phyloP scores from a whole-genome alignment of 331 rosid genomes.

The Malus hybrid region DNA sequence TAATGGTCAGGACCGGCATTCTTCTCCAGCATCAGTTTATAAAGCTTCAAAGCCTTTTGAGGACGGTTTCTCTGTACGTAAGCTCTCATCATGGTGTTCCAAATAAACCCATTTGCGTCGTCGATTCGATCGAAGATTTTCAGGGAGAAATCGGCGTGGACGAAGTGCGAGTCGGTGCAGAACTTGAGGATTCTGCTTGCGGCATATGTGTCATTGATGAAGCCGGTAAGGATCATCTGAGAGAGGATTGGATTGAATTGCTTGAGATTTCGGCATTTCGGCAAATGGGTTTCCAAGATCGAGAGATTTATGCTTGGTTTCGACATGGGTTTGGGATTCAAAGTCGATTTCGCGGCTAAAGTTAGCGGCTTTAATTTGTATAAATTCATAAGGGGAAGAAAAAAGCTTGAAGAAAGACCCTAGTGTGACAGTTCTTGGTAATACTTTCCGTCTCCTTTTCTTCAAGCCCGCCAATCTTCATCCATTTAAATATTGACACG shows the following conservation, averaged over 20 bases:
- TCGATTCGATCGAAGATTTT: conserved; percentile 36
- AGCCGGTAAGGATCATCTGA: conserved; percentile 51
- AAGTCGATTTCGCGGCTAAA: conserved; percentile 12
- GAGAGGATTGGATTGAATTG: conserved; percentile 39
- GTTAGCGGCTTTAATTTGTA: conserved; percentile 14
- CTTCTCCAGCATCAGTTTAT: conserved; percentile 29
- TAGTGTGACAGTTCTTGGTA: not conserved
- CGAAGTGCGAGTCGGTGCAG: conserved; percentile 24
- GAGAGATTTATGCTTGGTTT: conserved; percentile 35
- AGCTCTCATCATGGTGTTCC: conserved; percentile 59
- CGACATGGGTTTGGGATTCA: conserved; percentile 14
- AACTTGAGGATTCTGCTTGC: conserved; percentile 46
- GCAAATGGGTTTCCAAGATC: conserved; percentile 32
- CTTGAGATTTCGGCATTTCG: conserved; percentile 28
- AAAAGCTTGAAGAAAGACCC: not conserved
- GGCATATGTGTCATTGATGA: conserved; percentile 45
- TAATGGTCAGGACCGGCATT: conserved; percentile 35
- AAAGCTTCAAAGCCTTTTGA: conserved; percentile 24
- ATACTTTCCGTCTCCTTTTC: not conserved
- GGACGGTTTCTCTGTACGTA: conserved; percentile 31
- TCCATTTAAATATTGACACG: not conserved
- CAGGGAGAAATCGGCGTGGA: conserved; percentile 26
- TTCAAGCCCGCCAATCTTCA: not conserved
- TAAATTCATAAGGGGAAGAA: conserved; percentile 3
- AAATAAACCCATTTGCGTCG: conserved; percentile 43